phyloP scores from a whole-genome alignment of 2,329 filamentous ascomycete genomes.

The Aureobasidium namibiae region DNA sequence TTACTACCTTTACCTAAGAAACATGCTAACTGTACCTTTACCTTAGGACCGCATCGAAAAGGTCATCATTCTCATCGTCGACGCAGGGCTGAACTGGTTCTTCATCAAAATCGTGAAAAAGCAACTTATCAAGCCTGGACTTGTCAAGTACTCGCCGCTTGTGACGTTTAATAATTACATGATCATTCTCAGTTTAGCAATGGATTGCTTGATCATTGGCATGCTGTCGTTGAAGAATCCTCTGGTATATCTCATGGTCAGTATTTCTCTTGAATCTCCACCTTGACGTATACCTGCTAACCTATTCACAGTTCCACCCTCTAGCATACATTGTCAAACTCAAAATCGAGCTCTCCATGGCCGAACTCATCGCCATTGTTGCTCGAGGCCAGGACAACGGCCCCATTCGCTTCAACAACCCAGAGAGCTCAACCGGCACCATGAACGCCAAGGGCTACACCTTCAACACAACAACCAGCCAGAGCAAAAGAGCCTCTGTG shows the following conservation, averaged over 20 bases:
- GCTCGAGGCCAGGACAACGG: constrained; percentile 16
- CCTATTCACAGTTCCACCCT: constrained; percentile 38
- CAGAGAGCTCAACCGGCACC: not conserved
- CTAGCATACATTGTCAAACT: constrained; percentile 34
- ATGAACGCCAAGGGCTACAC: not conserved
- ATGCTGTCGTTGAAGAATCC: constrained; percentile 40
- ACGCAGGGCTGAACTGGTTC: constrained; percentile 31
- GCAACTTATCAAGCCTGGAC: constrained; percentile 39
- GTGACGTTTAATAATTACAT: constrained; percentile 44
- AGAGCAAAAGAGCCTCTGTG: not conserved
- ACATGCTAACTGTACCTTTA: too few relatives aligned
- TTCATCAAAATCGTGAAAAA: constrained; percentile 37
- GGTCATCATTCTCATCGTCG: constrained; percentile 29
- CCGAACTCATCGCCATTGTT: constrained; percentile 39
- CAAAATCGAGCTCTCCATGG: constrained; percentile 46
- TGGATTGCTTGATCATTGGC: constrained; percentile 42
- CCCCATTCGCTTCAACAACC: not conserved
- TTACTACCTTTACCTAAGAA: too few relatives aligned
- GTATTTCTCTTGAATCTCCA: not conserved
- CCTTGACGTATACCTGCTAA: constrained; percentile 38
- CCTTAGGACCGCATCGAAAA: constrained; percentile 33
- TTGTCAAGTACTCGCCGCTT: constrained; percentile 44
- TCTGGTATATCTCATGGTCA: constrained; percentile 29
- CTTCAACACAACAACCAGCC: not conserved
- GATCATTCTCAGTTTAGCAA: constrained; percentile 42